phyloP scores from a whole-genome alignment of 1,139 yeast genomes.

The Suhomyces atakaporum region DNA sequence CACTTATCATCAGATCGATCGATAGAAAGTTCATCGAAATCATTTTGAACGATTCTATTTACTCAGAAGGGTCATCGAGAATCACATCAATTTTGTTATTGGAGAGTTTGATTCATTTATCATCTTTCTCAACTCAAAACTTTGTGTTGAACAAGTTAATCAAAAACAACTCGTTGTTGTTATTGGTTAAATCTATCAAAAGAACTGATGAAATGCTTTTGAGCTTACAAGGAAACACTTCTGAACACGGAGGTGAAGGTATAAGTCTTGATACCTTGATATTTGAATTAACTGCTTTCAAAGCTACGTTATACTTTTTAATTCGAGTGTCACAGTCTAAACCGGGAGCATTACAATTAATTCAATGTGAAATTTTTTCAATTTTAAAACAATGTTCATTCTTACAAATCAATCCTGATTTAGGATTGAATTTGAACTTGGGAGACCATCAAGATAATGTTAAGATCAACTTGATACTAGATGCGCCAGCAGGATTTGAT shows the following conservation, averaged over 20 bases:
- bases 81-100: constrained; percentile 75
- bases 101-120: constrained; percentile 66
- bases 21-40: constrained; percentile 65
- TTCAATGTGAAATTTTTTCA: constrained; percentile 73
- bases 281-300: constrained; percentile 76
- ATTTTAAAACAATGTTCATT: constrained; percentile 59
- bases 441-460: constrained; percentile 25
- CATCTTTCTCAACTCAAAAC: constrained; percentile 50
- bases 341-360: constrained; percentile 71
- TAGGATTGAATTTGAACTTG: constrained; percentile 57
- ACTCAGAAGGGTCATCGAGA: constrained; percentile 76
- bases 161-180: constrained; percentile 63
- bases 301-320: constrained; percentile 67
- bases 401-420: constrained; percentile 73
- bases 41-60: constrained; percentile 74
- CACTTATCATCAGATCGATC: constrained; percentile 54
- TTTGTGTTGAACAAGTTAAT: constrained; percentile 62
- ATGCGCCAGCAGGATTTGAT: constrained; percentile 47
- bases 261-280: constrained; percentile 55
- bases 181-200: constrained; percentile 66
- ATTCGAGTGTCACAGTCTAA: constrained; percentile 75
- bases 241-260: constrained; percentile 19
- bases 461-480: constrained; percentile 49
- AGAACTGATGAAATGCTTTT: constrained; percentile 66
- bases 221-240: constrained; percentile 23